Conservation (phyloP, 192 early-diverging fungal genomes). For the Rhizophagus clarus region DNA sequence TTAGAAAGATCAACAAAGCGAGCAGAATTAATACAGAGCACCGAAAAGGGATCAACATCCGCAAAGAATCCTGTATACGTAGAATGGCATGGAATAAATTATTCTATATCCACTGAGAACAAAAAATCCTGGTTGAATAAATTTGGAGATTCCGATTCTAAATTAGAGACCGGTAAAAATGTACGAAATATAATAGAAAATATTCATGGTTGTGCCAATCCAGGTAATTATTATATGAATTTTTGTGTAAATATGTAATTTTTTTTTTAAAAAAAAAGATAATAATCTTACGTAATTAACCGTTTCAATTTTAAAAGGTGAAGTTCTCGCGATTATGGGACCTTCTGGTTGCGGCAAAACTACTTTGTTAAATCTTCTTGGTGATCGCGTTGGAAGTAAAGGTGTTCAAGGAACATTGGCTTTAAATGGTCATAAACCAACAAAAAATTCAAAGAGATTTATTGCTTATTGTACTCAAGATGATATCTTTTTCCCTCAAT, state of each 20-base stretch:
- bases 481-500: slow-evolving; percentile 51
- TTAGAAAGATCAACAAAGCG: not conserved
- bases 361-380: slow-evolving; percentile 63
- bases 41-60: not conserved
- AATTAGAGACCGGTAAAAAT: not conserved
- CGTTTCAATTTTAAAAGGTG: not conserved
- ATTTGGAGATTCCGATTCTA: not conserved
- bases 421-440: slow-evolving; percentile 10
- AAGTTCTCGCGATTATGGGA: slow-evolving; percentile 67
- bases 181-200: slow-evolving; percentile 7
- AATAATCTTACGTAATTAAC: not conserved
- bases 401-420: slow-evolving; percentile 35
- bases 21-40: slow-evolving; percentile 8
- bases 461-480: slow-evolving; percentile 61
- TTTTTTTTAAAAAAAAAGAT: not conserved
- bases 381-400: slow-evolving; percentile 51
- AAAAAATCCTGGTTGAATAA: not conserved
- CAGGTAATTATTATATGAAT: not conserved
- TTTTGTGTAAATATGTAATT: too few species aligned
- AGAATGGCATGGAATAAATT: slow-evolving; percentile 17
- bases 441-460: slow-evolving; percentile 50
- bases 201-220: slow-evolving; percentile 30
- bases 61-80: slow-evolving; percentile 7
- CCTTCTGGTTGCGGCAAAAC: slow-evolving; percentile 63
- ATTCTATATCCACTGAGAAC: not conserved